Base-by-base conservation (phyloP, 106 monocot species). In the Dendrobium huoshanense region DNA sequence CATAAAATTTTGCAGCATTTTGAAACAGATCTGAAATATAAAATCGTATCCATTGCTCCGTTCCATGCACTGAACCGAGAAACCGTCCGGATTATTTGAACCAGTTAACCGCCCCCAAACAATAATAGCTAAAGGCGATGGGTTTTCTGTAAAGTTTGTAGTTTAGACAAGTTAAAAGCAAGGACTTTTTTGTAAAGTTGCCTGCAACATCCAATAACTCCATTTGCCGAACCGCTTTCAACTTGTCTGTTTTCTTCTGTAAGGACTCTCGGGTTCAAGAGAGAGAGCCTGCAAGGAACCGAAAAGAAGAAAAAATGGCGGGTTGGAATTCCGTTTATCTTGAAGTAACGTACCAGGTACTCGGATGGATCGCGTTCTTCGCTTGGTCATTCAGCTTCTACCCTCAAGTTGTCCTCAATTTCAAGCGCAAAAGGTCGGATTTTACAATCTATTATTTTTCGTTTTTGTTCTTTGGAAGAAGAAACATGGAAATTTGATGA, bases 301-400 rank as follows among this genome's bases (percentile, higher is more conserved):
- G 25, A 27, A 43, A 24, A 20, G 67, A 58, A 10, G 31, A 31
- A 51, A 55, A 3, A 45, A 95, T 95, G 95, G 82, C 84, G 19
- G 84, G 87, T 7, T 95, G 95, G 95, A 91, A 89, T 76, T 93
- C 91, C 9, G 25, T 87, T 41, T 42, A 64, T 64, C 61, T 89
- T 82, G 93, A 93, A 86, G 61, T 91, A 43, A 45, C 58, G 67
- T 95, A 91, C 86, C 87, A 95, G 75, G 85, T 85, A 24, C 75
- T 95, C 5, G 95, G 95, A 78, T 95, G 95, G 95, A 83, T 91
- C 67, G 95, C 95, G 68, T 95, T 95, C 89, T 77, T 84, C 86
- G 86, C 93, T 1, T 95, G 95, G 95, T 95, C 95, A 17, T 86
- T 93, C 79, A 95, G 95, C 85, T 95, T 95, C 89, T 95, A 95